A percentile compares a stretch with the other conserved stretches of the same genome.
Conservation (phyloP, 2,329 filamentous ascomycete genomes). For the Salinomyces thailandicus region DNA sequence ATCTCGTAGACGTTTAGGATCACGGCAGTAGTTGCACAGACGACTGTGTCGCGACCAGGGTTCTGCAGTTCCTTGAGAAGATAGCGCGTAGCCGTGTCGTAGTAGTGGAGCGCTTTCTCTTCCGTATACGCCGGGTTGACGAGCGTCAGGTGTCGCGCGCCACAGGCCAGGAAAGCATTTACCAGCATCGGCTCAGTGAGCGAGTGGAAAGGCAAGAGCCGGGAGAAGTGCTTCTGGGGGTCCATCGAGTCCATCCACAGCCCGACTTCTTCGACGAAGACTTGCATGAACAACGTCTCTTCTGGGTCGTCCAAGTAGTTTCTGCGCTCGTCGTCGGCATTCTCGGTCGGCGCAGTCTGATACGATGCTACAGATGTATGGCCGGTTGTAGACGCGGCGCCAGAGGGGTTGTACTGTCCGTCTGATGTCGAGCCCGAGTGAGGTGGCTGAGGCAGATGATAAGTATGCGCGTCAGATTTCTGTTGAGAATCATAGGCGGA, state of each 20-base stretch:
- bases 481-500: conserved; percentile 29
- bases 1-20: conserved; percentile 88
- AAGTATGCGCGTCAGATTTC: conserved; percentile 23
- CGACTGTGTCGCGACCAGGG: conserved; percentile 68
- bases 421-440: conserved; percentile 15
- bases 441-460: conserved; percentile 8
- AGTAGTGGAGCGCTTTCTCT: conserved; percentile 71
- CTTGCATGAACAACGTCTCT: conserved; percentile 80
- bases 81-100: conserved; percentile 72
- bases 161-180: conserved; percentile 81
- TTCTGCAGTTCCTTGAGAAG: conserved; percentile 70
- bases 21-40: conserved; percentile 79
- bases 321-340: conserved; percentile 37
- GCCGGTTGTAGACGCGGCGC: conserved; percentile 13
- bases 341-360: conserved; percentile 27
- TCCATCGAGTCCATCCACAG: conserved; percentile 94
- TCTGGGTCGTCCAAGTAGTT: conserved; percentile 63
- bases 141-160: conserved; percentile 67
- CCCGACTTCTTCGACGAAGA: conserved; percentile 82
- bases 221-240: conserved; percentile 70
- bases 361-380: conserved; percentile 21
- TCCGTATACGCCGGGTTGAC: conserved; percentile 60
- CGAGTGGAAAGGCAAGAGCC: conserved; percentile 71
- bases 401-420: conserved; percentile 15
- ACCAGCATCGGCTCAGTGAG: conserved; percentile 77